phyloP scores from a whole-genome alignment of 306 rosid species.

The Glycine latifolia region DNA sequence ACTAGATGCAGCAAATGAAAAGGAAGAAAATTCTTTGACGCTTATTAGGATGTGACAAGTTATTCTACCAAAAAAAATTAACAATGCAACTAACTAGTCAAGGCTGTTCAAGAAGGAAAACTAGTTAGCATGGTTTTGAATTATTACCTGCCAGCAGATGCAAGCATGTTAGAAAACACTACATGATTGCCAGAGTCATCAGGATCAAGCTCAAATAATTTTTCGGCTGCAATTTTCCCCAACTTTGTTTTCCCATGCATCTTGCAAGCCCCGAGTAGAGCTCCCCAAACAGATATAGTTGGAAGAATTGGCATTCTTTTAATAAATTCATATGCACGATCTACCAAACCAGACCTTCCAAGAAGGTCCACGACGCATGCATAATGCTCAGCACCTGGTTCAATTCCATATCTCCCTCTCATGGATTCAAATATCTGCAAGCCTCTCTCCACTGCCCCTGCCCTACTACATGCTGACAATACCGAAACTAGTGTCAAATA shows the following conservation, averaged over 20 bases:
- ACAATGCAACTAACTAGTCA: neutral
- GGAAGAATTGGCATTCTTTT: constrained; percentile 72
- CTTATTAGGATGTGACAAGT: neutral
- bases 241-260: constrained; percentile 72
- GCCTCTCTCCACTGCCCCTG: constrained; percentile 78
- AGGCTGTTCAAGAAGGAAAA: neutral
- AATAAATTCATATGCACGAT: constrained; percentile 76
- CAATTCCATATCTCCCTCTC: constrained; percentile 63
- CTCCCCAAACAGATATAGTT: constrained; percentile 88
- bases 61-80: constrained; percentile 11
- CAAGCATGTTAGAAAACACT: constrained; percentile 83
- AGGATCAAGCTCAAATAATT: constrained; percentile 82
- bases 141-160: constrained; percentile 81
- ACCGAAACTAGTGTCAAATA: constrained; percentile 79
- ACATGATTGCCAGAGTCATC: constrained; percentile 91
- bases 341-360: constrained; percentile 88
- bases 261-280: constrained; percentile 83
- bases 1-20: neutral
- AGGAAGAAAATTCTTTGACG: neutral
- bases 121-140: constrained; percentile 22
- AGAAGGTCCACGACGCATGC: constrained; percentile 82
- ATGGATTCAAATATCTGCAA: constrained; percentile 72
- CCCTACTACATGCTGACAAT: constrained; percentile 82
- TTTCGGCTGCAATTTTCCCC: constrained; percentile 83
- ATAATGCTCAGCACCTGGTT: constrained; percentile 86